Evolutionary conservation across 169 alveolate genomes (phyloP).

Genomic region (Blepharisma undulans): DNA sequence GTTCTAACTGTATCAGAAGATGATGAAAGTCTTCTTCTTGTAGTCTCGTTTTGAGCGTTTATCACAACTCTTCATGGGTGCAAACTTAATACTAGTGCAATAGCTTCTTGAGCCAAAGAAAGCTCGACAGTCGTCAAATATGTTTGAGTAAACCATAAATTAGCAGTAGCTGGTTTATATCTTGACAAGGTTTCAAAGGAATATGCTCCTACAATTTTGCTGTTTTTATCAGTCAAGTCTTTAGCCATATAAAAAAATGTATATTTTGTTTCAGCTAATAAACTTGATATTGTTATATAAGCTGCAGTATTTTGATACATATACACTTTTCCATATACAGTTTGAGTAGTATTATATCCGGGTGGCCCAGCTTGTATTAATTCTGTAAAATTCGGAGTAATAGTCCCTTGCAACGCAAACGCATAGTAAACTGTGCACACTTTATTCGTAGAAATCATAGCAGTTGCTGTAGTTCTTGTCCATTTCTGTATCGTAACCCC

Average conservation of each 20-base stretch:
- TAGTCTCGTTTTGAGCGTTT: neutral
- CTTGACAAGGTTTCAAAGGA: slow-evolving; percentile 5
- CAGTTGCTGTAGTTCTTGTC: slow-evolving; percentile 42
- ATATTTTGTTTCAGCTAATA: slow-evolving; percentile 26
- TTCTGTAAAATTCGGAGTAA: slow-evolving; percentile 33
- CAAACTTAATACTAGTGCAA: slow-evolving; percentile 30
- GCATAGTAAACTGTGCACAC: slow-evolving; percentile 37
- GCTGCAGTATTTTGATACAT: neutral
- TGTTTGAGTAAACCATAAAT: neutral
- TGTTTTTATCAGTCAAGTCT: neutral
- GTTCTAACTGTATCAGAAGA: neutral
- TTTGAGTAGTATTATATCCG: neutral
- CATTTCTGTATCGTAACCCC: slow-evolving; percentile 13
- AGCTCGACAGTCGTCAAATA: slow-evolving; percentile 17
- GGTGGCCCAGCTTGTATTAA: slow-evolving; percentile 7
- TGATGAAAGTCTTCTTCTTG: neutral
- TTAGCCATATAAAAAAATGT: slow-evolving; percentile 3
- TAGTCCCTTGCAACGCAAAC: slow-evolving; percentile 53
- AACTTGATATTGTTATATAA: neutral
- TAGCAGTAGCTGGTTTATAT: neutral
- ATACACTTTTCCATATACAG: neutral
- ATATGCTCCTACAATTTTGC: neutral
- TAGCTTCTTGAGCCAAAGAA: neutral
- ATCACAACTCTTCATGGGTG: neutral
- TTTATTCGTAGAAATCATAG: slow-evolving; percentile 38